Base-by-base conservation (phyloP, 2,329 filamentous ascomycete genomes). In the Chrysoporthe deuterocubensis region DNA sequence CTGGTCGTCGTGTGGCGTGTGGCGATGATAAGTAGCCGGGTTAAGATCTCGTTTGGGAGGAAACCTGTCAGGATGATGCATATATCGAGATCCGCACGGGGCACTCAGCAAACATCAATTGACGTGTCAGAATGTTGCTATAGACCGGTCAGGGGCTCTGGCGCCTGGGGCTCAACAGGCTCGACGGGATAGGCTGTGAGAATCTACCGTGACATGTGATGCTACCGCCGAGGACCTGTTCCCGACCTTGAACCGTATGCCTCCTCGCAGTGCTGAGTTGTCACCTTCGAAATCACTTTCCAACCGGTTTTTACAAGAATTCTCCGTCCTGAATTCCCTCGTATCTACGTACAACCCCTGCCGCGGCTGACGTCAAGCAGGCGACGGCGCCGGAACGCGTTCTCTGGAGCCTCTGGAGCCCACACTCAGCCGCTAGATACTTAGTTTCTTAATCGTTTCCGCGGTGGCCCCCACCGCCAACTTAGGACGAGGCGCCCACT, bases 331-430 rank as follows among this genome's bases (percentile, higher is more conserved):
- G 3, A 32, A 40, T 42, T 21, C n/a, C 40, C 32, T 16, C 8
- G 32, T 26, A 58, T 21, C 11, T 48, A 48, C 44, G 32, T 54
- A 44, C 56, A 44, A 18, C 43, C n/a, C 34, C 37, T 16, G 46
- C 59, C 59, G 46, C 62, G 65, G 65, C 65, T 66, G 65, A 66
- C 65, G 65, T 66, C 65, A 66, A 62, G 11, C 60, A 37, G 46
- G 40, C 65, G 50, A 66, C 65, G 58, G 65, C 58, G 65, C 4
- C 26, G 50, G 50, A 34, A 54, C 50, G 50, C 26, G 18, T 57
- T 56, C 21, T 32, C 50, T 54, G 50, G 21, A 32, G 50, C 50
- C 50, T 54, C 48, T 52, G 48, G 48, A 52, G 48, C 48, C 48
- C 48, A 11, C 26, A 34, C 14, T 14, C 26, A 54, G 50, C 26